A percentile compares a stretch with the other conserved stretches of the same genome.
Conservation (phyloP, 495 filamentous ascomycete species). For the Podospora pseudopauciseta region DNA sequence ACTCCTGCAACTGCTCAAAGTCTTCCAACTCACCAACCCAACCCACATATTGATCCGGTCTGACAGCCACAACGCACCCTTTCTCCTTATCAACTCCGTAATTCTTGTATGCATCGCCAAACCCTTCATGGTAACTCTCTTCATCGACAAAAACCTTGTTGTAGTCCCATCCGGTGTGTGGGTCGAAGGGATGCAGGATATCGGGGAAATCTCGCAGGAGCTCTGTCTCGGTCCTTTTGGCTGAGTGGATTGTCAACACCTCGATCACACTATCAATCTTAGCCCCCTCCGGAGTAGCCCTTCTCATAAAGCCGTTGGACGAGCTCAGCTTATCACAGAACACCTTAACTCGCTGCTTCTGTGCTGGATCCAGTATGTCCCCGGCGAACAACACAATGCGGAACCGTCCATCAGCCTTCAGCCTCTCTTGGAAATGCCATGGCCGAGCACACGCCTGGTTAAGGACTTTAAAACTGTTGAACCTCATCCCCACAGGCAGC, state of each 20-base stretch:
- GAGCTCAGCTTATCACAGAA: constrained; percentile 43
- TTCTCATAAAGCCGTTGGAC: constrained; percentile 36
- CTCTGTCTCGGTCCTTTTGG: constrained; percentile 47
- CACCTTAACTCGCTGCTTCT: constrained; percentile 45
- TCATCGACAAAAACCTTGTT: constrained; percentile 65
- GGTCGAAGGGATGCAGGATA: constrained; percentile 54
- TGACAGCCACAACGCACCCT: constrained; percentile 55
- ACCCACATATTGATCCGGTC: constrained; percentile 64
- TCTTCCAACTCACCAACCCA: constrained; percentile 56
- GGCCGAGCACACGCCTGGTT: constrained; percentile 58
- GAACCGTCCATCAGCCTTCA: constrained; percentile 58
- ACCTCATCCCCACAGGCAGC: constrained; percentile 45
- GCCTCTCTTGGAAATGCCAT: constrained; percentile 47
- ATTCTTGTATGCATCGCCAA: constrained; percentile 59
- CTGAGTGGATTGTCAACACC: constrained; percentile 58
- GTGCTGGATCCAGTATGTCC: constrained; percentile 42
- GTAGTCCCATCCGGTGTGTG: constrained; percentile 61
- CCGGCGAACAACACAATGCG: constrained; percentile 64
- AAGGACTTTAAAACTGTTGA: constrained; percentile 58
- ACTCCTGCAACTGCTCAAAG: constrained; percentile 39
- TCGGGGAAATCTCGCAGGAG: constrained; percentile 55
- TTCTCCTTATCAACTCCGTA: constrained; percentile 58
- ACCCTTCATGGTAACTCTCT: constrained; percentile 53
- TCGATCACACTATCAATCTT: constrained; percentile 49
- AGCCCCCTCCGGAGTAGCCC: constrained; percentile 44